A percentile compares a stretch with the other conserved stretches of the same genome.
These are phyloP conservation scores for Kalaharituber pfeilii DNA, from an alignment of 2,329 filamentous ascomycete species.

Conservation along the genomic window DNA sequence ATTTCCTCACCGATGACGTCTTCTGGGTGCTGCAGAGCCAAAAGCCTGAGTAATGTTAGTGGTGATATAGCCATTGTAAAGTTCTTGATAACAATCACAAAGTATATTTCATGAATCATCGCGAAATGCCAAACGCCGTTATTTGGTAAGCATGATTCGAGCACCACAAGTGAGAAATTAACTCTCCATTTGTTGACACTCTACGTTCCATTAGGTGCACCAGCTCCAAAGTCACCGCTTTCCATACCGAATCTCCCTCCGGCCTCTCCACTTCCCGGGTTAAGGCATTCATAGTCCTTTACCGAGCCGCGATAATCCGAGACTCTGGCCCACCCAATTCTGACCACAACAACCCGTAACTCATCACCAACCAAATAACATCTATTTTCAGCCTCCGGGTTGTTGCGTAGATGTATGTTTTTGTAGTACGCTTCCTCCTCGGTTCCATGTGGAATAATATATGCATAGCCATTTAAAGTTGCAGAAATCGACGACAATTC, in stretches of 20 bases:
- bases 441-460: slow-evolving; percentile 52
- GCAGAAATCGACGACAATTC: slow-evolving; percentile 77
- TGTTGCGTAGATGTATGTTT: slow-evolving; percentile 72
- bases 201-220: neutral
- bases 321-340: slow-evolving; percentile 72
- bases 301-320: slow-evolving; percentile 84
- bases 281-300: slow-evolving; percentile 41
- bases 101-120: no score
- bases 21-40: no score
- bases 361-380: slow-evolving; percentile 72
- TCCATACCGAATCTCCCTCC: neutral
- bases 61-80: no score
- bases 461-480: slow-evolving; percentile 79
- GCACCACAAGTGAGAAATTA: no score
- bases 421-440: slow-evolving; percentile 76
- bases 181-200: no score
- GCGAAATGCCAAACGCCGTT: no score
- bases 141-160: no score
- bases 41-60: no score
- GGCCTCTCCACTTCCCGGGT: neutral
- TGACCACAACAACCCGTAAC: slow-evolving; percentile 69
- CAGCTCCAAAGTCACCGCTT: neutral
- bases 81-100: no score
- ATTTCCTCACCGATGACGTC: no score
- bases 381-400: slow-evolving; percentile 57